Conservation (phyloP, 768 basidiomycete genomes). For the Auricularia sp. region DNA sequence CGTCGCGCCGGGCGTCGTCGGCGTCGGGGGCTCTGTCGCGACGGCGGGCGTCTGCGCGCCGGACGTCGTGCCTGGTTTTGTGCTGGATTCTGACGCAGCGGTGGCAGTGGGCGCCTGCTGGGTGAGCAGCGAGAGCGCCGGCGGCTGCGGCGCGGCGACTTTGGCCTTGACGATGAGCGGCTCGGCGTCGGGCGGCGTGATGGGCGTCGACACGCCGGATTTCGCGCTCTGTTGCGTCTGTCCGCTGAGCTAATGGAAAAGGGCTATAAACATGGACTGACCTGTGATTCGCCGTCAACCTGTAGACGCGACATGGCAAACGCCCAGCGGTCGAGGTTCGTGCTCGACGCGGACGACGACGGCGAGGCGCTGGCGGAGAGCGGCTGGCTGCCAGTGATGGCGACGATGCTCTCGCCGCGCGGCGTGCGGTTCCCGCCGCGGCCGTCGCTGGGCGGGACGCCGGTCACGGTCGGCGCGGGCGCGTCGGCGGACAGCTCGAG, state of each 20-base stretch:
- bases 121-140: conserved; percentile 62
- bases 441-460: conserved; percentile 87
- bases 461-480: conserved; percentile 62
- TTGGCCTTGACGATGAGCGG: conserved; percentile 1
- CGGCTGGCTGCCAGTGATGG: conserved; percentile 90
- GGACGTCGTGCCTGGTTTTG: too few relatives aligned
- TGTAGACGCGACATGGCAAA: conserved; percentile 75
- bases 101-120: conserved; percentile 45
- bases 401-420: conserved; percentile 54
- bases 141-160: conserved; percentile 20
- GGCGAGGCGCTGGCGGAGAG: conserved; percentile 74
- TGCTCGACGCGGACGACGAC: conserved; percentile 42
- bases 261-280: neutral
- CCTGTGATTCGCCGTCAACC: conserved; percentile 39
- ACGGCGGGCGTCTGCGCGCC: neutral
- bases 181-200: neutral
- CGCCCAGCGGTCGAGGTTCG: conserved; percentile 71
- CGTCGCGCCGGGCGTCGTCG: conserved; percentile 10
- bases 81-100: too few relatives aligned
- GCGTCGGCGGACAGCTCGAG: conserved; percentile 42
- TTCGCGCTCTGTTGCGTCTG: neutral
- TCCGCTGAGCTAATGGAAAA: neutral
- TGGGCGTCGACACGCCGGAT: neutral
- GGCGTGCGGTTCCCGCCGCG: conserved; percentile 96
- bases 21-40: conserved; percentile 1